phyloP scores from a whole-genome alignment of 2,329 filamentous ascomycete genomes.

The Trichoderma breve region DNA sequence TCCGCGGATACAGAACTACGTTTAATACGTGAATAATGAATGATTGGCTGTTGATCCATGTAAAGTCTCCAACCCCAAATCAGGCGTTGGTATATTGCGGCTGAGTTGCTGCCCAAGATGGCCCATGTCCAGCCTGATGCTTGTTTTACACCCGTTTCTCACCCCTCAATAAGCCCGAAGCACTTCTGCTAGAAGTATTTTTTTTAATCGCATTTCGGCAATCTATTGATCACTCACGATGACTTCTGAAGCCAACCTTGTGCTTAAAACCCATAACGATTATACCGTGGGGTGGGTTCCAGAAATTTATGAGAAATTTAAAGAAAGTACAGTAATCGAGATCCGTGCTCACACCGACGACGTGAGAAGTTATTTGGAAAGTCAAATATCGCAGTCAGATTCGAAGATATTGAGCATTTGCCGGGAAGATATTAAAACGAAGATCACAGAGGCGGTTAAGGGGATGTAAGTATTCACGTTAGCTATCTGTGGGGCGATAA shows the following conservation, averaged over 20 bases:
- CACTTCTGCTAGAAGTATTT: too few relatives aligned
- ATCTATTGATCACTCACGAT: background rate
- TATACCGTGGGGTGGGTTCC: background rate
- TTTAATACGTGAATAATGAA: background rate
- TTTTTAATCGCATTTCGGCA: too few relatives aligned
- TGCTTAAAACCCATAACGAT: background rate
- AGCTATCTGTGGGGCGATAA: fast-evolving
- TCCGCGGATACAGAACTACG: too few relatives aligned
- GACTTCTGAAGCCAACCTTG: background rate
- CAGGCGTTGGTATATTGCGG: background rate
- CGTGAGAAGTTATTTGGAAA: background rate
- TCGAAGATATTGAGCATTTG: background rate
- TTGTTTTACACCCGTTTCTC: too few relatives aligned
- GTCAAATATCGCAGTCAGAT: background rate
- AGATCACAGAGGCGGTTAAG: background rate
- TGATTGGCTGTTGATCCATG: background rate
- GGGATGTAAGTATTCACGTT: background rate
- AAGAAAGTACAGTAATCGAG: background rate
- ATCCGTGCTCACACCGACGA: background rate
- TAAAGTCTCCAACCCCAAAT: background rate
- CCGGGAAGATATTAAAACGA: background rate
- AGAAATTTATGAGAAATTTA: background rate
- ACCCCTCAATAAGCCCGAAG: too few relatives aligned
- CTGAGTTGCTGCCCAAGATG: background rate
- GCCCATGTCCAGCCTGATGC: too few relatives aligned